Conservation (phyloP, 2,329 filamentous ascomycete species). For the Aspergillus ochraceoroseus region DNA sequence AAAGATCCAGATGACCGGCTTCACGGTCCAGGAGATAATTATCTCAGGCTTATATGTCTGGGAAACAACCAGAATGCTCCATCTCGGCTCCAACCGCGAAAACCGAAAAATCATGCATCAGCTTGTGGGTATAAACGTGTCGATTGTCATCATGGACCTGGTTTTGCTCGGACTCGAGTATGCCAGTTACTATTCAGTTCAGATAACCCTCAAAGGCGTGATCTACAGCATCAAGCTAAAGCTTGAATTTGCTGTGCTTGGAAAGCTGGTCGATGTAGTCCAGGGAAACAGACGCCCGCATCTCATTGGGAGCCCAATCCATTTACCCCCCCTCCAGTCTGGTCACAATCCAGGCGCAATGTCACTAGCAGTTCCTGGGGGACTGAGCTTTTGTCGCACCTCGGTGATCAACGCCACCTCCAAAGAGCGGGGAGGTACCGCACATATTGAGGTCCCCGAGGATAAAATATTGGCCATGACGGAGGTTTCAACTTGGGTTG, state of each 20-base stretch:
- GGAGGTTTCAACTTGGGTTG: slow-evolving; percentile 23
- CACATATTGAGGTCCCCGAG: slow-evolving; percentile 12
- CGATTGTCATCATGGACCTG: slow-evolving; percentile 47
- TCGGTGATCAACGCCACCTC: slow-evolving; percentile 7
- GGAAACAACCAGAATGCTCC: slow-evolving; percentile 49
- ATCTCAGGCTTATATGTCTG: slow-evolving; percentile 51
- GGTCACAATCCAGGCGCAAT: slow-evolving; percentile 9
- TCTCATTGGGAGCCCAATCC: slow-evolving; percentile 13
- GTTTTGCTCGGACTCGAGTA: slow-evolving; percentile 41
- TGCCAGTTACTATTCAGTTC: slow-evolving; percentile 39
- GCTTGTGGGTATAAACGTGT: slow-evolving; percentile 44
- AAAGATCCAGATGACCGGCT: slow-evolving; percentile 44
- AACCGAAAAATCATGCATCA: slow-evolving; percentile 41
- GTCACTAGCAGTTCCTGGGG: slow-evolving; percentile 4
- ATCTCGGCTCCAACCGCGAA: slow-evolving; percentile 26
- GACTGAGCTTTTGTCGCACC: slow-evolving; percentile 6
- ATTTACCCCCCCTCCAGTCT: slow-evolving; percentile 21
- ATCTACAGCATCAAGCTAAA: slow-evolving; percentile 44
- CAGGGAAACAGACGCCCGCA: slow-evolving; percentile 26
- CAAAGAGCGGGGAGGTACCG: slow-evolving; percentile 1
- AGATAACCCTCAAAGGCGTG: slow-evolving; percentile 42
- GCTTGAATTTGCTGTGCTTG: slow-evolving; percentile 54
- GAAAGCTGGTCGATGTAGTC: slow-evolving; percentile 43
- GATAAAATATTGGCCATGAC: slow-evolving; percentile 24
- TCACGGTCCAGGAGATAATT: slow-evolving; percentile 45